Conservation (phyloP, 129 eudicot genomes). For the Flaveria brownii region DNA sequence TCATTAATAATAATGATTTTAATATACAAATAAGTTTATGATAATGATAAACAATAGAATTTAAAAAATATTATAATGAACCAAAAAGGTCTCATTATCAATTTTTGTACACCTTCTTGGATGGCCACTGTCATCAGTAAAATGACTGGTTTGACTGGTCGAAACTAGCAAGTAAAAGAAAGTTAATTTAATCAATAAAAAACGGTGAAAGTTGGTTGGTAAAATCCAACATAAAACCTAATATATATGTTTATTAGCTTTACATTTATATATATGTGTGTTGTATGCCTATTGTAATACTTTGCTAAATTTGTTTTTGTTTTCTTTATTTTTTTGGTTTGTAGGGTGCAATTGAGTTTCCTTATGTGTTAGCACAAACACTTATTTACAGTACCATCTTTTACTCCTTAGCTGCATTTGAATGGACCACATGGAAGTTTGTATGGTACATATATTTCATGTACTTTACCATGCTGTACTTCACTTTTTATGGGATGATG, state of each 20-base stretch:
- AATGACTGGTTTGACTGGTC: too few species aligned
- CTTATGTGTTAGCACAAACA: constrained; percentile 81
- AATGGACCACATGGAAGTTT: constrained; percentile 71
- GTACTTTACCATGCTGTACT: constrained; percentile 82
- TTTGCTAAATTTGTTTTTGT: background rate
- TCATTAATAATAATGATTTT: background rate
- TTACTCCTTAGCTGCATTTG: constrained; percentile 83
- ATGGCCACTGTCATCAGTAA: too few species aligned
- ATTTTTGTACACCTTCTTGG: too few species aligned
- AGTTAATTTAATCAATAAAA: too few species aligned
- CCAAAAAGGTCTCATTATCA: too few species aligned
- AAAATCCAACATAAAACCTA: background rate
- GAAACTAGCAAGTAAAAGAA: too few species aligned
- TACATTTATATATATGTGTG: background rate
- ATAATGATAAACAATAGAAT: too few species aligned
- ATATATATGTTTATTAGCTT: background rate
- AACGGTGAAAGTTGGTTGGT: background rate
- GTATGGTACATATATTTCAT: constrained; percentile 74
- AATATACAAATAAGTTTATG: too few species aligned
- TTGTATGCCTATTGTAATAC: background rate
- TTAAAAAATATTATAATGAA: too few species aligned
- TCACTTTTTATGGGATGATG: constrained; percentile 99
- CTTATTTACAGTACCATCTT: constrained; percentile 77
- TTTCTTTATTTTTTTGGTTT: background rate
- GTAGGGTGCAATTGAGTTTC: constrained; percentile 96